A percentile compares a stretch with the other conserved stretches of the same genome.
Conservation (phyloP, 192 early-diverging fungal genomes). For the Jimgerdemannia lactiflua region DNA sequence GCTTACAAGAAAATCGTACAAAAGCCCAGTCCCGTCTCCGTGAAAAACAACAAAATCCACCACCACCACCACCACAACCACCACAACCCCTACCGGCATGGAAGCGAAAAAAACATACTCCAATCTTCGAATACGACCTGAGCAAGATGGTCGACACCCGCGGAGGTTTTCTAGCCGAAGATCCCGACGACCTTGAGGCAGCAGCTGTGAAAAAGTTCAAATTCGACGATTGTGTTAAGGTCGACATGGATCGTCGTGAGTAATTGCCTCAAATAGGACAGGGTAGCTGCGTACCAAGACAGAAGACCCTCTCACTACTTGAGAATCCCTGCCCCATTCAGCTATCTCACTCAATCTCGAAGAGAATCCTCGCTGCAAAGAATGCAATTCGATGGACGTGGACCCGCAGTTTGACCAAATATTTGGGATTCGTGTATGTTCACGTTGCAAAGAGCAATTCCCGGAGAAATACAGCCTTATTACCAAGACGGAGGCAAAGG, state of each 20-base stretch:
- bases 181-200: slow-evolving; percentile 31
- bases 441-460: slow-evolving; percentile 63
- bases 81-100: slow-evolving; percentile 18
- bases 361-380: slow-evolving; percentile 69
- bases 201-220: slow-evolving; percentile 34
- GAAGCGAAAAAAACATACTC: slow-evolving; percentile 10
- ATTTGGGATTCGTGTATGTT: slow-evolving; percentile 78
- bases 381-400: slow-evolving; percentile 84
- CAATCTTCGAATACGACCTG: slow-evolving; percentile 80
- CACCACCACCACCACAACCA: slow-evolving; percentile 11
- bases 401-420: slow-evolving; percentile 69
- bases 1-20: too few species aligned
- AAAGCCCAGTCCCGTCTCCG: too few species aligned
- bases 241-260: slow-evolving; percentile 47
- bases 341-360: slow-evolving; percentile 44
- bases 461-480: slow-evolving; percentile 91
- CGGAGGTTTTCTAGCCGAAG: slow-evolving; percentile 82
- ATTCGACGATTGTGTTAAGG: slow-evolving; percentile 27
- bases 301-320: background rate
- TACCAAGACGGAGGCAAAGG: slow-evolving; percentile 94
- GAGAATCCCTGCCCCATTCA: slow-evolving; percentile 1
- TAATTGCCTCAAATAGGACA: slow-evolving; percentile 13
- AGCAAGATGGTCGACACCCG: slow-evolving; percentile 80
- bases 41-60: too few species aligned
- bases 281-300: background rate